Evolutionary conservation across 495 filamentous ascomycete genomes (phyloP).

Genomic region (Jackrogersella multiformis): DNA sequence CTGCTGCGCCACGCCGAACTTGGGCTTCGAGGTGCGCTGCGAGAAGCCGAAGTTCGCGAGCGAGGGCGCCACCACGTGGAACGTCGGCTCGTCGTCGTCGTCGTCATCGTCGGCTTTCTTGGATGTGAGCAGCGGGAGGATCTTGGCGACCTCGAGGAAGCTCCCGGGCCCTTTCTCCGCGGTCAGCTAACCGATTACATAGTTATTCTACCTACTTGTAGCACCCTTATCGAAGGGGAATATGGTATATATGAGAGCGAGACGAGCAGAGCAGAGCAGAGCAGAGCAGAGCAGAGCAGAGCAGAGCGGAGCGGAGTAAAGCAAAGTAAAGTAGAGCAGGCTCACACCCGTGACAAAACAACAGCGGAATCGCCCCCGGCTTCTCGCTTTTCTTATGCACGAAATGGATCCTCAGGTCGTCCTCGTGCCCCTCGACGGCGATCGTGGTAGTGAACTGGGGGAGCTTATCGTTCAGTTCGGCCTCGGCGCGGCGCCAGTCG

Average conservation of each 20-base stretch:
- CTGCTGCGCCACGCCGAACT: slow-evolving; percentile 67
- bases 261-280: neutral
- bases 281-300: neutral
- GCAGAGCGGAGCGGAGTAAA: too few species aligned
- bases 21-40: slow-evolving; percentile 54
- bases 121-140: slow-evolving; percentile 64
- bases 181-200: neutral
- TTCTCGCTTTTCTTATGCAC: slow-evolving; percentile 58
- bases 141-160: slow-evolving; percentile 72
- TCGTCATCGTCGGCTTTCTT: slow-evolving; percentile 44
- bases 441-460: slow-evolving; percentile 62
- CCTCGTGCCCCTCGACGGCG: slow-evolving; percentile 47
- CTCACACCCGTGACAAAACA: slow-evolving; percentile 70
- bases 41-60: slow-evolving; percentile 74
- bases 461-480: slow-evolving; percentile 55
- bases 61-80: slow-evolving; percentile 73
- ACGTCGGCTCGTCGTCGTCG: slow-evolving; percentile 55
- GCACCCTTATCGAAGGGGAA: too few species aligned
- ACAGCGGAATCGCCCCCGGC: slow-evolving; percentile 59
- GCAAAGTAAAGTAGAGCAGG: slow-evolving; percentile 27
- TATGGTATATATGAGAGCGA: neutral
- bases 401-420: slow-evolving; percentile 57
- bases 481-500: slow-evolving; percentile 51
- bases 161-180: slow-evolving; percentile 66
- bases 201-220: neutral